Evolutionary conservation across 345 rosid species (phyloP), one percentile per base, ranked within the genome.

Genomic region (Citrus reticulata): DNA sequence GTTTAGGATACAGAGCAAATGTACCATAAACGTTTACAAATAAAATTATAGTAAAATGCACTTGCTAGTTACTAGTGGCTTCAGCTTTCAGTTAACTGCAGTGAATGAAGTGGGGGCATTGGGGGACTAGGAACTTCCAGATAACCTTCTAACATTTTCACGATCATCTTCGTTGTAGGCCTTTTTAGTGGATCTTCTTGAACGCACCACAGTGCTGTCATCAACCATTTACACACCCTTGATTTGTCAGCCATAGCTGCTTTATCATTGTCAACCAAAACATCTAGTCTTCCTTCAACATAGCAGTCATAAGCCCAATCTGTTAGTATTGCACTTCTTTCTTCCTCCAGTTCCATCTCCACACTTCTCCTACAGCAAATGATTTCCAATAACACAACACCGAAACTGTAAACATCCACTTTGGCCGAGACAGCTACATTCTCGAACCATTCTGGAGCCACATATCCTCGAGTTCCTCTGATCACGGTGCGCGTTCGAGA

Each of bases 361-460:
- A 73, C 78, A 6, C 71, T 67, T 60, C 46, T 77, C 55, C 72
- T 59, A 29, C 81, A 81, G n/a, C 83, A 63, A n/a, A 83, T 58
- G 20, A 83, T 46, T 75, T 80, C 77, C 69, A 80, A 40, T 13
- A 80, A 32, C 62, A 80, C 70, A 40, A 77, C 69, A 1, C 87
- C 84, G 16, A 70, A 84, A 37, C 82, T 81, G 51, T 81, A 81
- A 13, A 84, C 84, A 76, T 84, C 87, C 29, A 73, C 87, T 37
- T 78, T 84, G 49, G 72, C 75, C 8, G 87, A 70, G 4, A 81
- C 49, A n/a, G 71, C 32, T 35, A 65, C 67, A 37, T 54, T 64
- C 64, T 57, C 58, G 68, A 72, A 77, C 81, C 85, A 83, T 51
- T 79, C 85, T 4, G 83, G 83, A 65, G 85, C 77, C 13, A 72